Conservation (phyloP, 768 basidiomycete species). For the Pleurotus cornucopiae region DNA sequence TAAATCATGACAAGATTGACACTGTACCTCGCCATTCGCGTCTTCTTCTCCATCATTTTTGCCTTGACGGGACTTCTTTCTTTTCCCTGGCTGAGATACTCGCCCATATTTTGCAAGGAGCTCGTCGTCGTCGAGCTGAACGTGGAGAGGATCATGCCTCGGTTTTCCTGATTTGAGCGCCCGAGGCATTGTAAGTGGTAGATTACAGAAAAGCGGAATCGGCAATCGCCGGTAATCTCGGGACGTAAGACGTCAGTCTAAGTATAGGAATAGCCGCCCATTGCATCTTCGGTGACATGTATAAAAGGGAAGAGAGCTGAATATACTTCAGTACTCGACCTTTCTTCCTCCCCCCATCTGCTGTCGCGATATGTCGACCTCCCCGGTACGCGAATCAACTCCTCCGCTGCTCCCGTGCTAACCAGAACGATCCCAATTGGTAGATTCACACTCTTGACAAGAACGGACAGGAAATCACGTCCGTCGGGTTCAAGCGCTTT, state of each 20-base stretch:
- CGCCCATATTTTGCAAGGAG: conserved; percentile 72
- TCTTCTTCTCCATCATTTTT: conserved; percentile 47
- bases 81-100: conserved; percentile 70
- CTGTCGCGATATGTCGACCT: conserved; percentile 16
- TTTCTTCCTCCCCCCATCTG: conserved; percentile 14
- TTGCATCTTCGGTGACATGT: background rate
- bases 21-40: conserved; percentile 43
- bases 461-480: conserved; percentile 67
- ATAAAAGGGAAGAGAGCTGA: conserved; percentile 3
- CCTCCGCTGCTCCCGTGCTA: conserved; percentile 8
- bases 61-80: conserved; percentile 55
- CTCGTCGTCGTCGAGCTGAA: conserved; percentile 82
- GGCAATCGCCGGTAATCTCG: conserved; percentile 16
- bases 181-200: conserved; percentile 54
- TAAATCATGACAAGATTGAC: conserved; percentile 12
- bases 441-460: conserved; percentile 70
- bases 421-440: conserved; percentile 14
- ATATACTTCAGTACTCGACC: conserved; percentile 12
- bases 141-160: conserved; percentile 84
- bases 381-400: conserved; percentile 19
- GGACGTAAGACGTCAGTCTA: background rate
- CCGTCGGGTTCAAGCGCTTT: conserved; percentile 82
- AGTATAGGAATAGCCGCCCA: background rate
- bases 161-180: conserved; percentile 49
- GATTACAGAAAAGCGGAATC: conserved; percentile 13